Evolutionary conservation across 176 grass and related monocot genomes (phyloP), one percentile per base, ranked within the genome.

Genomic region (Oryza officinalis): DNA sequence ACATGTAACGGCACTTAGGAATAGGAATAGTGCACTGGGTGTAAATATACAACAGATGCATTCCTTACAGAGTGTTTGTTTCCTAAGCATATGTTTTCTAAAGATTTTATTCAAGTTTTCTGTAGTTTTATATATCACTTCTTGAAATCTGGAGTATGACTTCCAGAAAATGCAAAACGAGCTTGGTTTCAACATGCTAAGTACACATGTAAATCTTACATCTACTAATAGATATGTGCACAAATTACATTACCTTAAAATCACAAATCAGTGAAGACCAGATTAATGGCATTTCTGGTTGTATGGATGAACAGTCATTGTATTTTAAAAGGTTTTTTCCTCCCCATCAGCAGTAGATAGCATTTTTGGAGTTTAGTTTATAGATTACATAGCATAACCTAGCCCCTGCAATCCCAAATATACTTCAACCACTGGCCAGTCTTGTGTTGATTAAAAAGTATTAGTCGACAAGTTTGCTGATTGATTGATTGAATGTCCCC

Each of bases 331-430:
- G 18, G 25, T 47, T 78, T 26, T 12, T 77, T 8, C 4, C 75
- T 61, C 46, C 40, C 14, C 28, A 70, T 38, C 9, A 72, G 67
- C 20, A 37, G 23, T 43, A 71, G 10, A 8, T 71, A 46, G 27
- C 26, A 78, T 71, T 78, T 61, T 71, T 22, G 54, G 54, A 60
- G 54, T 22, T 54, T 20, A 60, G 8, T 67, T 85, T 86, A 59
- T 11, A 73, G 15, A 3, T 69, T 57, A 25, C 32, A 67, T 11
- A 31, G 11, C 44, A 67, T 86, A 38, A 59, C 46, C 27, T 41
- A 80, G 20, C 43, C 8, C 44, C 15, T 80, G 59, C 30, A 41
- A 18, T 59, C 7, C 76, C 74, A 57, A 66, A 37, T 74, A 49
- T 30, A 54, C 17, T 72, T 80, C 43, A 8, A 11, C 38, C 43